These are phyloP conservation scores for Sodiomyces alkalinus DNA, from an alignment of 2,329 filamentous ascomycete genomes.

Conservation along the genomic window DNA sequence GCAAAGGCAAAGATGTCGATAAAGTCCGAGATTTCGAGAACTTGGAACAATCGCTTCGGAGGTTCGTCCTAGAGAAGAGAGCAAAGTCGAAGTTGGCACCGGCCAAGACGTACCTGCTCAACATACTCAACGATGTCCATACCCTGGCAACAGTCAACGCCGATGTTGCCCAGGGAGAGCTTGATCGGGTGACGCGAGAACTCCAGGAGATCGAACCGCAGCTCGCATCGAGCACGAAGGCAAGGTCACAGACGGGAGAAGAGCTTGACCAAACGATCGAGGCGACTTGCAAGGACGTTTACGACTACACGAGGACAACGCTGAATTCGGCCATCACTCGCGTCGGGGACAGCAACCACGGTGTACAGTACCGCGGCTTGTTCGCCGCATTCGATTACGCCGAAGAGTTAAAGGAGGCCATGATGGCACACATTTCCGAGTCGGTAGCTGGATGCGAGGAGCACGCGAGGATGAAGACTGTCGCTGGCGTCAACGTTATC, in stretches of 20 bases:
- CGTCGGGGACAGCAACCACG: conserved; percentile 62
- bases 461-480: conserved; percentile 62
- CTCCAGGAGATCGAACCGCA: conserved; percentile 71
- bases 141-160: conserved; percentile 74
- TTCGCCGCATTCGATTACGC: conserved; percentile 81
- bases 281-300: conserved; percentile 70
- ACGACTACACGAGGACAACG: conserved; percentile 63
- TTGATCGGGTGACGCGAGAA: conserved; percentile 69
- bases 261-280: conserved; percentile 73
- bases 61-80: conserved; percentile 91
- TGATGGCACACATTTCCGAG: conserved; percentile 74
- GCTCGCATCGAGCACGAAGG: conserved; percentile 70
- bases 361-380: conserved; percentile 75
- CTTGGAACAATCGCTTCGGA: conserved; percentile 73
- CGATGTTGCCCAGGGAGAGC: conserved; percentile 71
- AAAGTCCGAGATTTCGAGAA: conserved; percentile 82
- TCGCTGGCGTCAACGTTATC: conserved; percentile 70
- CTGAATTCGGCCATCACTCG: conserved; percentile 61
- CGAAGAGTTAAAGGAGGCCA: conserved; percentile 81
- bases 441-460: conserved; percentile 73
- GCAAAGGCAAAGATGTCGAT: conserved; percentile 76
- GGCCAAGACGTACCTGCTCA: conserved; percentile 87
- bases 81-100: conserved; percentile 91
- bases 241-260: conserved; percentile 65
- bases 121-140: conserved; percentile 78